Evolutionary conservation across 768 basidiomycete species (phyloP).

Genomic region (Russula brevipes): DNA sequence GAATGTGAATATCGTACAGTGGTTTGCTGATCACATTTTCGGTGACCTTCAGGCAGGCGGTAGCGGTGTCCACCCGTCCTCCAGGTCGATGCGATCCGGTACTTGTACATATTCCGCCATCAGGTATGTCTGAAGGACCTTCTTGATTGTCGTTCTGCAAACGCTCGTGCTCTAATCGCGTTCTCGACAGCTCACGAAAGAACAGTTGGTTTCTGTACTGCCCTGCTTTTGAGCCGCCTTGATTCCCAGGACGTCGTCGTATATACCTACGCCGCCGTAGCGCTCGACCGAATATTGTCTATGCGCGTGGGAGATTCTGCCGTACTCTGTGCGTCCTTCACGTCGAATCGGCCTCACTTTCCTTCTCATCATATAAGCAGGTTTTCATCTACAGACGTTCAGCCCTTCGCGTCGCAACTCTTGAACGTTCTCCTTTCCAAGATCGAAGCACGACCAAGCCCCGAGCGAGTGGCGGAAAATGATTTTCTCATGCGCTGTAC

Average conservation of each 20-base stretch:
- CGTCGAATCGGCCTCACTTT: not conserved
- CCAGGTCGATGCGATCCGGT: constrained; percentile 94
- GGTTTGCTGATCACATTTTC: constrained; percentile 90
- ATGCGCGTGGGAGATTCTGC: constrained; percentile 67
- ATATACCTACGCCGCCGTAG: constrained; percentile 94
- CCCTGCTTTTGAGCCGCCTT: constrained; percentile 84
- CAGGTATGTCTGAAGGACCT: constrained; percentile 48
- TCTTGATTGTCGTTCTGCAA: not conserved
- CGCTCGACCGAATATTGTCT: constrained; percentile 91
- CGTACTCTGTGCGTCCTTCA: constrained; percentile 56
- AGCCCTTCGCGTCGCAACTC: constrained; percentile 71
- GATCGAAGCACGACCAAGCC: constrained; percentile 71
- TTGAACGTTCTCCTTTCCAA: constrained; percentile 67
- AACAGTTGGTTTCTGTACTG: constrained; percentile 85
- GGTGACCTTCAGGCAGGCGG: constrained; percentile 72
- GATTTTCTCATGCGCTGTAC: constrained; percentile 97
- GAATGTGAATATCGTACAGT: constrained; percentile 89
- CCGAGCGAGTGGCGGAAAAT: constrained; percentile 94
- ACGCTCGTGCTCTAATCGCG: not conserved
- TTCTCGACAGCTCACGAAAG: constrained; percentile 71
- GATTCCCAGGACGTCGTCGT: constrained; percentile 82
- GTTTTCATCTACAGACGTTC: constrained; percentile 83
- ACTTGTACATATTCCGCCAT: constrained; percentile 91
- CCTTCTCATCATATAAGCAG: constrained; percentile 36
- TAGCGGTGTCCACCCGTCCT: constrained; percentile 75